Evolutionary conservation across 2,329 filamentous ascomycete genomes (phyloP), one percentile per base, ranked within the genome.

Genomic region (Endocalyx cinctus): DNA sequence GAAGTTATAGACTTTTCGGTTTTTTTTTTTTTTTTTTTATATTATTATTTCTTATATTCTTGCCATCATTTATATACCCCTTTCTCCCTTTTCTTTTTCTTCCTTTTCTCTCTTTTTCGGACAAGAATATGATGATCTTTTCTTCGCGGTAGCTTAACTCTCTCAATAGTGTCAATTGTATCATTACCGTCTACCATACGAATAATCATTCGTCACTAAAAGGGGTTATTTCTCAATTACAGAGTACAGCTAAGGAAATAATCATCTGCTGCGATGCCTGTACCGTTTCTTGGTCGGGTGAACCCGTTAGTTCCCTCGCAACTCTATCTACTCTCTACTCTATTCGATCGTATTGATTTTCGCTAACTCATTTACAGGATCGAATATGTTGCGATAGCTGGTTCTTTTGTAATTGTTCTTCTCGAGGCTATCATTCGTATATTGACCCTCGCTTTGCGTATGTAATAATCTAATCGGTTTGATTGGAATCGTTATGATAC

Each of bases 361-460:
- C 40, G 41, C 47, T 42, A 22, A 46, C 27, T 8, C 7, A 26
- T 13, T 17, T 15, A 16, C 45, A 88, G 84, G 60, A 74, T 74
- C 61, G 89, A 98, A 66, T 97, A 97, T 65, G 64, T 94, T 43
- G 87, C 89, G 25, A 77, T 98, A 27, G 63, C 92, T 29, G 79
- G 81, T 35, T 97, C 90, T 6, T 84, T 97, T 52, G 52, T 87
- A 33, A 75, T 98, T 23, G 82, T 97, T 38, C 72, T 79, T 29
- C 72, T 95, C 46, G 92, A 98, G 61, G 80, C 81, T 36, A 54
- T 94, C 40, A 83, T 95, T 50, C 81, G 90, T 50, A 69, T 94
- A 38, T 77, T 95, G 42, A 97, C 92, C 2, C 75, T 96, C 41
- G 86, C 87, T 22, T 74, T 98, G 26, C 92, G 84, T 89, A 66